Conservation (phyloP, 164 flowering plant species). For the Nelumbo lutea region DNA sequence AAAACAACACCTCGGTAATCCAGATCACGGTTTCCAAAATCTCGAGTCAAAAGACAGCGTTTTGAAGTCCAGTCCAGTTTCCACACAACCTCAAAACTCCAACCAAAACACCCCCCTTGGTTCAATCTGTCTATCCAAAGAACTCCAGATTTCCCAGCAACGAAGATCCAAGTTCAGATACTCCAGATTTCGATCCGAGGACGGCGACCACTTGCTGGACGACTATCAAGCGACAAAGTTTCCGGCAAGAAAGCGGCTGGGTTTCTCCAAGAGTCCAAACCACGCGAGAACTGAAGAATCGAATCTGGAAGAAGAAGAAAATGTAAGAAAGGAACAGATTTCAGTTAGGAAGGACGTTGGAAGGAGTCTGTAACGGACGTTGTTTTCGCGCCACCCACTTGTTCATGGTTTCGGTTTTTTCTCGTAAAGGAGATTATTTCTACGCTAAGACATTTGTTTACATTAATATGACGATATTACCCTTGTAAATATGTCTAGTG, state of each 20-base stretch:
- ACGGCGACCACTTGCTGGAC: not conserved
- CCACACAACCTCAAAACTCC: not conserved
- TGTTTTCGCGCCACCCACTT: not conserved
- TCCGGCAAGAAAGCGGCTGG: not conserved
- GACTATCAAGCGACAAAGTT: not conserved
- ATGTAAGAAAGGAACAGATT: not conserved
- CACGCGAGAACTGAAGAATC: not conserved
- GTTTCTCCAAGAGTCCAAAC: not conserved
- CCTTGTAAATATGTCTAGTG: too few species aligned
- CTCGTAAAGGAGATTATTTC: too few species aligned
- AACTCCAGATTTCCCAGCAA: not conserved
- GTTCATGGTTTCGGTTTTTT: too few species aligned
- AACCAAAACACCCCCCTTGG: not conserved
- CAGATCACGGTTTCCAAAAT: not conserved
- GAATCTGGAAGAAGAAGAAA: not conserved
- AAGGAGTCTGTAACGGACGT: not conserved
- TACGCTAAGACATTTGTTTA: too few species aligned
- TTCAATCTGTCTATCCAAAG: not conserved
- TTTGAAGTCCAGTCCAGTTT: too few species aligned
- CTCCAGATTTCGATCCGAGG: not conserved
- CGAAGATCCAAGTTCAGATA: not conserved
- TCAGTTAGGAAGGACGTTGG: not conserved
- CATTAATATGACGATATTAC: too few species aligned
- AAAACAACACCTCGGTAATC: not conserved
- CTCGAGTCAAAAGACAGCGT: not conserved